Conservation (phyloP, 78 protist species). For the Neovahlkampfia damariscottae region DNA sequence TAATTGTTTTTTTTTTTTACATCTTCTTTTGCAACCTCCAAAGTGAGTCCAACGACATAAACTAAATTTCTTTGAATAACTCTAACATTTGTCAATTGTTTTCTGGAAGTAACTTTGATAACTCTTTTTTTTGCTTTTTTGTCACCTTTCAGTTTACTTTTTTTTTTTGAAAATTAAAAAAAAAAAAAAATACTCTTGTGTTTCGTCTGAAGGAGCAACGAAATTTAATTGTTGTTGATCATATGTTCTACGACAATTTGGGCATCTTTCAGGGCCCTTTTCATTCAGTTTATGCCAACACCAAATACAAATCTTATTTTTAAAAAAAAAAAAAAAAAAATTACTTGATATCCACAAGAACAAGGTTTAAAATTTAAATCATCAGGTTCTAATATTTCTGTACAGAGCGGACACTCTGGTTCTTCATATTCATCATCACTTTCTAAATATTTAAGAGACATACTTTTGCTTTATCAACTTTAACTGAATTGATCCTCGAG, state of each 20-base stretch:
- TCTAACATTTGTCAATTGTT: slow-evolving; percentile 56
- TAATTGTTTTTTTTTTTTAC: slow-evolving; percentile 10
- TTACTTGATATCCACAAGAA: slow-evolving; percentile 31
- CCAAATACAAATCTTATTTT: slow-evolving; percentile 69
- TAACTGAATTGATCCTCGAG: too few species aligned
- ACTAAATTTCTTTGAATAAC: slow-evolving; percentile 80
- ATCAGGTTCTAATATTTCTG: slow-evolving; percentile 13
- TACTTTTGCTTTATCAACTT: too few species aligned
- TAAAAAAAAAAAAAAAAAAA: not conserved
- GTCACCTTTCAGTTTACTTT: not conserved
- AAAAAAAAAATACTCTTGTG: too few species aligned
- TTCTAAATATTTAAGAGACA: not conserved
- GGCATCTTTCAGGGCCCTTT: slow-evolving; percentile 62
- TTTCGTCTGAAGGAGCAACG: slow-evolving; percentile 15
- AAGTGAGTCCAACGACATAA: slow-evolving; percentile 77
- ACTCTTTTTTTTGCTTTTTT: slow-evolving; percentile 16
- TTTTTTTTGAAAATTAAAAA: too few species aligned
- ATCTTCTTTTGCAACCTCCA: slow-evolving; percentile 64
- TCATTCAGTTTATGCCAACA: slow-evolving; percentile 75
- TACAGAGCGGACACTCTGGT: slow-evolving; percentile 29
- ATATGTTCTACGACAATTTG: slow-evolving; percentile 72
- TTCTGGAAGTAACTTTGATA: slow-evolving; percentile 12
- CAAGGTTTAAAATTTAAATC: slow-evolving; percentile 32
- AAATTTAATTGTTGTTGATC: slow-evolving; percentile 34
- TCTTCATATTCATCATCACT: not conserved